Conservation (phyloP, 345 rosid genomes). For the Citrus inodora region DNA sequence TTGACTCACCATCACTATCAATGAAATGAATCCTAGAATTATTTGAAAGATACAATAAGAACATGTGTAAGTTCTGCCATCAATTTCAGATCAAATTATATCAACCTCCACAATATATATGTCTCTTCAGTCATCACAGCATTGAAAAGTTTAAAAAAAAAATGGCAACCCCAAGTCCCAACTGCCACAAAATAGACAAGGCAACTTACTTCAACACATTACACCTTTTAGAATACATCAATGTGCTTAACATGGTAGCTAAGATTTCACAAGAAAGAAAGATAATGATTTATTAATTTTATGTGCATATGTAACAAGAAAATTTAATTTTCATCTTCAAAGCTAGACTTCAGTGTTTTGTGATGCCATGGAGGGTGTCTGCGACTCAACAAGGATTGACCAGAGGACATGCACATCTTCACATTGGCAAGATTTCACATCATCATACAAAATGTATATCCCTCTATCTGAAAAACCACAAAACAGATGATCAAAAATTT, state of each 20-base stretch:
- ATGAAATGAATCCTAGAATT: background rate
- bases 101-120: background rate
- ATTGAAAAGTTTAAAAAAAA: conserved; percentile 8
- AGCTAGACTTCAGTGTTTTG: conserved; percentile 34
- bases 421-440: conserved; percentile 80
- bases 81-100: background rate
- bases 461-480: conserved; percentile 55
- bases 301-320: background rate
- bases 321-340: conserved; percentile 4
- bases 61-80: background rate
- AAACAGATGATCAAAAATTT: background rate
- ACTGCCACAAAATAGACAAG: conserved; percentile 36
- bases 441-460: conserved; percentile 80
- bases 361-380: conserved; percentile 42
- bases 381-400: conserved; percentile 90
- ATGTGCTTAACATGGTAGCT: background rate
- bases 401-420: conserved; percentile 92
- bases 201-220: conserved; percentile 20
- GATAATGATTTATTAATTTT: background rate
- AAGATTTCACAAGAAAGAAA: background rate
- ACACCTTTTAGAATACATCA: conserved; percentile 1
- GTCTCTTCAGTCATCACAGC: background rate
- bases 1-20: background rate
- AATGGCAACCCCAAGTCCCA: conserved; percentile 27
- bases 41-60: background rate